phyloP scores from a whole-genome alignment of 495 filamentous ascomycete genomes.

The Tuber aestivum region DNA sequence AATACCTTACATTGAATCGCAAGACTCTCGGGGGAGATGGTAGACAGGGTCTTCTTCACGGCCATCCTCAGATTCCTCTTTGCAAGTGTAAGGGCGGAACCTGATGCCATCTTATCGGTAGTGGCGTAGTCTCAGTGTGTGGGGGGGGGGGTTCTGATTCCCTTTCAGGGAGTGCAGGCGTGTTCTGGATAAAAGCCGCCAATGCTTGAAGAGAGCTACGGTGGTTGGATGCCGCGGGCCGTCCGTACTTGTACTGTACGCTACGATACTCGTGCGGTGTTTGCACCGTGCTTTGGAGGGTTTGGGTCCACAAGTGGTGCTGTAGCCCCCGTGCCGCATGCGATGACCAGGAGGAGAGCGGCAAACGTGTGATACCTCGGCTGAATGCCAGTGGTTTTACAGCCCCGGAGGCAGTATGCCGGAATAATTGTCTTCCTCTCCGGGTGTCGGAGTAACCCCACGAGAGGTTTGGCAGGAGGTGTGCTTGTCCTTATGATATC shows the following conservation, averaged over 20 bases:
- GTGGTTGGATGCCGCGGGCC: not conserved
- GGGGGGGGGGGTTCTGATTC: too few species aligned
- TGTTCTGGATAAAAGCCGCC: not conserved
- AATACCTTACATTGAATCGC: conserved; percentile 28
- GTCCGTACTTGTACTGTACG: not conserved
- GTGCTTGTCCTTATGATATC: too few species aligned
- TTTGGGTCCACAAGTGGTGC: not conserved
- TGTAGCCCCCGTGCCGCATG: not conserved
- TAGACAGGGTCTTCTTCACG: conserved; percentile 30
- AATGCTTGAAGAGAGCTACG: not conserved
- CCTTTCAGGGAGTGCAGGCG: not conserved
- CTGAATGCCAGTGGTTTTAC: too few species aligned
- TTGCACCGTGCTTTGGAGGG: not conserved
- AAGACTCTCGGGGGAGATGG: conserved; percentile 23
- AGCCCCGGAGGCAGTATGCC: too few species aligned
- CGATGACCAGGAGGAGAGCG: not conserved
- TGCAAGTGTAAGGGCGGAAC: conserved; percentile 18
- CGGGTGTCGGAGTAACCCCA: not conserved
- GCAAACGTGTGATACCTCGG: not conserved
- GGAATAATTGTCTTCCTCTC: too few species aligned
- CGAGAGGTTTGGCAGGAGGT: not conserved
- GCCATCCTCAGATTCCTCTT: conserved; percentile 35
- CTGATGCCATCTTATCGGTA: conserved; percentile 17
- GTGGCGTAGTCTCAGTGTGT: not conserved
- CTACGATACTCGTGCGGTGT: not conserved